Percentiles rank a stretch among this genome's conserved stretches.
Conservation (phyloP, 2,329 filamentous ascomycete species). For the Aspergillus spinulosporus region DNA sequence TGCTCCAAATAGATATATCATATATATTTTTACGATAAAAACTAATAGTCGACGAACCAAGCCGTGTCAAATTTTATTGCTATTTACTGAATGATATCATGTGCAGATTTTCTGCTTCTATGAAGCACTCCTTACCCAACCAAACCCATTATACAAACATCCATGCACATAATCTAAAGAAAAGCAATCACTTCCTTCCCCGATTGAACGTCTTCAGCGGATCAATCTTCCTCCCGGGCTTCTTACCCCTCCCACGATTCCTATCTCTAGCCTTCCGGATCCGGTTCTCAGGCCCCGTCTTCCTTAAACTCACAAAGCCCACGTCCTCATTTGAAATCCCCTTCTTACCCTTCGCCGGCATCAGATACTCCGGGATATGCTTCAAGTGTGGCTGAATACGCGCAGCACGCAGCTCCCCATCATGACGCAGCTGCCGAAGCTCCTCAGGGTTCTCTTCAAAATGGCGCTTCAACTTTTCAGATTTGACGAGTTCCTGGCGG, state of each 20-base stretch:
- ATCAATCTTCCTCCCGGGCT: conserved; percentile 60
- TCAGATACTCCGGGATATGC: conserved; percentile 89
- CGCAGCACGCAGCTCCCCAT: conserved; percentile 80
- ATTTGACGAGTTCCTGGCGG: conserved; percentile 84
- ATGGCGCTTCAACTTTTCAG: conserved; percentile 89
- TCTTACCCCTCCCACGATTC: conserved; percentile 47
- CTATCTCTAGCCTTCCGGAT: conserved; percentile 52
- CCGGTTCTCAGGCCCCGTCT: conserved; percentile 48
- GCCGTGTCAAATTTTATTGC: background rate
- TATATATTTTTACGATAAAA: too few relatives aligned
- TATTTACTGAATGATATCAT: conserved; percentile 5
- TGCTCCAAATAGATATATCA: too few relatives aligned
- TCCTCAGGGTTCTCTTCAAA: conserved; percentile 97
- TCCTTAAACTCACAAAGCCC: conserved; percentile 71
- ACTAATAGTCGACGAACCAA: too few relatives aligned
- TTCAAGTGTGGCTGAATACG: conserved; percentile 85
- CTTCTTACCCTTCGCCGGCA: conserved; percentile 75
- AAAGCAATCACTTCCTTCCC: conserved; percentile 31
- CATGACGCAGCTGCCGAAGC: conserved; percentile 81
- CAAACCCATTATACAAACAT: background rate
- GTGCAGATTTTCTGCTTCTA: conserved; percentile 10
- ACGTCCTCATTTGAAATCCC: conserved; percentile 65
- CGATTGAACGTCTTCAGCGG: conserved; percentile 87
- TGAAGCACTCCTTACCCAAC: background rate
- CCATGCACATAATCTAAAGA: background rate